These are phyloP conservation scores for Aspergillus fischeri DNA, from an alignment of 2,329 filamentous ascomycete genomes.

Conservation along the genomic window DNA sequence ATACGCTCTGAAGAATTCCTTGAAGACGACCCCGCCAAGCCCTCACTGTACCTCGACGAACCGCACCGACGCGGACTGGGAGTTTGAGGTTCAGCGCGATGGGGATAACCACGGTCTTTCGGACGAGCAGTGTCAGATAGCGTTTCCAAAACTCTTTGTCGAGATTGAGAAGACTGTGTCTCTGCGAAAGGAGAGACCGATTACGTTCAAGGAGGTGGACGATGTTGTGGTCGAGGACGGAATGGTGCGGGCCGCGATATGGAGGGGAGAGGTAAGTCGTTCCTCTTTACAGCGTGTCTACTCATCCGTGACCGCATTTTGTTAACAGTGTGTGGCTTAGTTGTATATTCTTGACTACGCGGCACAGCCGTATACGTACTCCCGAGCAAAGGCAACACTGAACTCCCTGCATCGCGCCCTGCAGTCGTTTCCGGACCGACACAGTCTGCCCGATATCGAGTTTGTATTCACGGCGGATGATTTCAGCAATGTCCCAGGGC, in stretches of 20 bases:
- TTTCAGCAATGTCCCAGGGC: constrained; percentile 27
- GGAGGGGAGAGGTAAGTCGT: constrained; percentile 32
- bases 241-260: constrained; percentile 35
- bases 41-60: not conserved
- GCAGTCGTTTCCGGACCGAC: constrained; percentile 33
- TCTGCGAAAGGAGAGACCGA: constrained; percentile 16
- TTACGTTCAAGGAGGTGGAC: constrained; percentile 34
- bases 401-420: constrained; percentile 48
- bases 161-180: constrained; percentile 34
- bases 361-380: constrained; percentile 30
- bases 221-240: constrained; percentile 29
- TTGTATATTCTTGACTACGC: constrained; percentile 36
- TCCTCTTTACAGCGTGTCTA: not conserved
- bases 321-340: constrained; percentile 16
- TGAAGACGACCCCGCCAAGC: constrained; percentile 1
- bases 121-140: constrained; percentile 33
- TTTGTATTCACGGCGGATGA: constrained; percentile 49
- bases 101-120: constrained; percentile 35
- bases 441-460: constrained; percentile 46
- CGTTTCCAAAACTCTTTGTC: constrained; percentile 38
- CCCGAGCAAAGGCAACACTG: constrained; percentile 41
- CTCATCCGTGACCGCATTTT: not conserved
- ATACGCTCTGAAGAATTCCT: constrained; percentile 20
- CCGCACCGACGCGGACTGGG: constrained; percentile 21
- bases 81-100: constrained; percentile 31